A percentile compares a stretch with the other conserved stretches of the same genome.
phyloP scores from a whole-genome alignment of 805 yeast genomes.

The Suhomyces emberorum region DNA sequence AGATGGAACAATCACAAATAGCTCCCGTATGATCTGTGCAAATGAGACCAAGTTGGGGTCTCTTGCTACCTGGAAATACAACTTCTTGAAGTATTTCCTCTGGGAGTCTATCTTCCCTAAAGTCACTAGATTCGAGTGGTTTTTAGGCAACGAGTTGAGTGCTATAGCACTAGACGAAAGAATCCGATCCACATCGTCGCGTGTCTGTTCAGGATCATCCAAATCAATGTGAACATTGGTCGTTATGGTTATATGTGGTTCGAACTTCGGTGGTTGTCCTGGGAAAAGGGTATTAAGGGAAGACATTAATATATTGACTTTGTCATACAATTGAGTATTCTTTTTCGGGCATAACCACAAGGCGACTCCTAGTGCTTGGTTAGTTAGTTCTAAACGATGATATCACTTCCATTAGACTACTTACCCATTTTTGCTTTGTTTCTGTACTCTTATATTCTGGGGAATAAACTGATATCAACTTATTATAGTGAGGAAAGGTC shows the following conservation, averaged over 20 bases:
- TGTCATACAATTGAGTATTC: constrained; percentile 52
- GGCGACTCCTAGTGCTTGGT: constrained; percentile 43
- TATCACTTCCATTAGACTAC: neutral
- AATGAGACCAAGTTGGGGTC: constrained; percentile 48
- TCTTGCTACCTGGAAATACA: constrained; percentile 46
- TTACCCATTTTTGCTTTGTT: constrained; percentile 4
- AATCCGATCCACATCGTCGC: constrained; percentile 57
- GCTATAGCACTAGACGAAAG: constrained; percentile 61
- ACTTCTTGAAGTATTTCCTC: constrained; percentile 49
- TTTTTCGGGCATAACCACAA: constrained; percentile 74
- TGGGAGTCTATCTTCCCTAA: constrained; percentile 47
- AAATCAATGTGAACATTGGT: constrained; percentile 50
- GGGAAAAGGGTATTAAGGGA: constrained; percentile 70
- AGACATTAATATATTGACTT: constrained; percentile 55
- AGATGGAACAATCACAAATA: constrained; percentile 48
- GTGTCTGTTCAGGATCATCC: constrained; percentile 32
- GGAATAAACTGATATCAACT: neutral
- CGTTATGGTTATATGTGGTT: constrained; percentile 76
- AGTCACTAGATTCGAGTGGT: constrained; percentile 37
- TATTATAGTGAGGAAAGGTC: too few species aligned
- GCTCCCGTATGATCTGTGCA: constrained; percentile 55
- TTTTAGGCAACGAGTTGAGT: constrained; percentile 36
- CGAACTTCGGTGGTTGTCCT: constrained; percentile 59
- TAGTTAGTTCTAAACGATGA: constrained; percentile 3
- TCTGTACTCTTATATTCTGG: too few species aligned